Conservation (phyloP, 2,329 filamentous ascomycete species). For the Aureobasidium lini region DNA sequence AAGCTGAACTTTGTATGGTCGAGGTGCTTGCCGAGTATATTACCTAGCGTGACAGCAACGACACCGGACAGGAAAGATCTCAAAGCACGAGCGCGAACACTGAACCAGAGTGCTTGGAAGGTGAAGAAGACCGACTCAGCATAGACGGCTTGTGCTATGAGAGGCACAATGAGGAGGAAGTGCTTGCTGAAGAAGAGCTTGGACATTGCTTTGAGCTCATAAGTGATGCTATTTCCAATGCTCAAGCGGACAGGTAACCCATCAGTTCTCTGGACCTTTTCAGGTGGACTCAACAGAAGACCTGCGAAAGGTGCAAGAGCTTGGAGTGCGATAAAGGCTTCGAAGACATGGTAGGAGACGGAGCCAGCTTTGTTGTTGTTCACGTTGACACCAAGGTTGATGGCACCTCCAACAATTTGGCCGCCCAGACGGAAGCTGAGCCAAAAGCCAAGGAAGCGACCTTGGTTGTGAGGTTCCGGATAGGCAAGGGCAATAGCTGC, state of each 20-base stretch:
- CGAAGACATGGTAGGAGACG: constrained; percentile 61
- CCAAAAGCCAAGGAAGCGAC: constrained; percentile 61
- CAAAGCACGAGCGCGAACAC: constrained; percentile 59
- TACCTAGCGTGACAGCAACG: constrained; percentile 57
- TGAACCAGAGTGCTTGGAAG: constrained; percentile 55
- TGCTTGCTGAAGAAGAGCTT: constrained; percentile 53
- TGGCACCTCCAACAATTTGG: constrained; percentile 63
- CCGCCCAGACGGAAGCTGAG: constrained; percentile 54
- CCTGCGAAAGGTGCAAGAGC: constrained; percentile 57
- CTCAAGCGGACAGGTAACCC: constrained; percentile 53
- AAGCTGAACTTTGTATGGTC: constrained; percentile 51
- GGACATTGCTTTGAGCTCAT: constrained; percentile 53
- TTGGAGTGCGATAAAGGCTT: constrained; percentile 65
- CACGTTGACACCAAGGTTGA: constrained; percentile 61
- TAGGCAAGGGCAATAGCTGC: constrained; percentile 66
- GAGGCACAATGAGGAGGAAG: constrained; percentile 57
- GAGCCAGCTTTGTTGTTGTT: constrained; percentile 51
- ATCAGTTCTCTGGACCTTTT: constrained; percentile 57
- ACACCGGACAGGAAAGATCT: constrained; percentile 65
- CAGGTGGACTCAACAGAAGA: constrained; percentile 54
- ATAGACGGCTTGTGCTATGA: constrained; percentile 65
- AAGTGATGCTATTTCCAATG: constrained; percentile 49
- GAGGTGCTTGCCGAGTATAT: constrained; percentile 58
- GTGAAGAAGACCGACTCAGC: constrained; percentile 67
- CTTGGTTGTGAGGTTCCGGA: constrained; percentile 61